A percentile compares a stretch with the other conserved stretches of the same genome.
These are phyloP conservation scores for Aspergillus tubingensis DNA, from an alignment of 2,329 filamentous ascomycete species.

Conservation along the genomic window DNA sequence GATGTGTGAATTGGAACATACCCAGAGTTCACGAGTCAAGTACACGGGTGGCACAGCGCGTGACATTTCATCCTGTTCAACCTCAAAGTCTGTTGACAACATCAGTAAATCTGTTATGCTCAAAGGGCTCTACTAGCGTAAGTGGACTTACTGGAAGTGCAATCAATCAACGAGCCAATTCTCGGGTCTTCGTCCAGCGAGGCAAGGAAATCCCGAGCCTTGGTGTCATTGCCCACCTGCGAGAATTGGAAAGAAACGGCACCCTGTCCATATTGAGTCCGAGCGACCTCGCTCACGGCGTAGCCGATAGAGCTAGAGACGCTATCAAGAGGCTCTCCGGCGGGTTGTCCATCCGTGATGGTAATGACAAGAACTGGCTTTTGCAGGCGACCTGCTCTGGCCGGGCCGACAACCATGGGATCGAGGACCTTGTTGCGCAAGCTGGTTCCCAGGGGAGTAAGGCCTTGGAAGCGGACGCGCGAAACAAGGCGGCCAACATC, in stretches of 20 bases:
- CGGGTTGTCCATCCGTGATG: slow-evolving; percentile 67
- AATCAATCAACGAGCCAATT: slow-evolving; percentile 65
- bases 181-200: slow-evolving; percentile 65
- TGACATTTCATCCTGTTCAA: slow-evolving; percentile 67
- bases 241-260: slow-evolving; percentile 69
- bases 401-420: slow-evolving; percentile 58
- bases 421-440: slow-evolving; percentile 65
- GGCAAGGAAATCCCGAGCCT: slow-evolving; percentile 63
- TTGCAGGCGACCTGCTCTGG: slow-evolving; percentile 54
- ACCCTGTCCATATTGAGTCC: slow-evolving; percentile 56
- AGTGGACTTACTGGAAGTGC: slow-evolving; percentile 63
- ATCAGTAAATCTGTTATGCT: slow-evolving; percentile 13
- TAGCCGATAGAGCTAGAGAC: slow-evolving; percentile 61
- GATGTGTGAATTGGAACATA: slow-evolving; percentile 26
- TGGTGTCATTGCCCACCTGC: slow-evolving; percentile 67
- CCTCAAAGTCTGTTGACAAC: slow-evolving; percentile 59
- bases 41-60: slow-evolving; percentile 63
- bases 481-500: slow-evolving; percentile 61
- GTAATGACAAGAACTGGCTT: slow-evolving; percentile 68
- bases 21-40: slow-evolving; percentile 66
- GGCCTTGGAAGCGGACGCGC: slow-evolving; percentile 63
- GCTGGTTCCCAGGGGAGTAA: slow-evolving; percentile 67
- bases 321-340: slow-evolving; percentile 59
- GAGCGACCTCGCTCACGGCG: slow-evolving; percentile 54
- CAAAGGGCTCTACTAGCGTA: neutral